Conservation (phyloP, 805 yeast genomes). For the Wickerhamiella cacticola region DNA sequence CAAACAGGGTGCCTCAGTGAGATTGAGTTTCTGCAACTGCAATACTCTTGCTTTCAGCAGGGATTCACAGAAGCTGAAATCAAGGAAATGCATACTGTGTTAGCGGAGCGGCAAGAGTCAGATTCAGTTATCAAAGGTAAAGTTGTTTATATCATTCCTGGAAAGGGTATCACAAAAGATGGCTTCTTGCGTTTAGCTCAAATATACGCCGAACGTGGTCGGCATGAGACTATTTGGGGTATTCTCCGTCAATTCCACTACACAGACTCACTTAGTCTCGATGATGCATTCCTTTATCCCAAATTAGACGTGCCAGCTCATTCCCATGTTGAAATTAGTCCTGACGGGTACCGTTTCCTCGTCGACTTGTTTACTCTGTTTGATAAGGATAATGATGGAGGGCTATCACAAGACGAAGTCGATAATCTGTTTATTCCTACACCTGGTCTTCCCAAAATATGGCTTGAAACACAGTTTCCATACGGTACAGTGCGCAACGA, state of each 20-base stretch:
- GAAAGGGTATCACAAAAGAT: constrained; percentile 49
- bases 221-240: constrained; percentile 98
- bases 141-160: constrained; percentile 14
- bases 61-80: constrained; percentile 33
- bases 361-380: constrained; percentile 81
- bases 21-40: constrained; percentile 57
- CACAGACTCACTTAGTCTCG: constrained; percentile 79
- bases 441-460: constrained; percentile 79
- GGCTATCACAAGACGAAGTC: constrained; percentile 65
- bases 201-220: constrained; percentile 75
- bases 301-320: constrained; percentile 57
- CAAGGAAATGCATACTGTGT: constrained; percentile 31
- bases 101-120: constrained; percentile 28
- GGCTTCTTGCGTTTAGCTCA: constrained; percentile 73
- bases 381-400: constrained; percentile 96
- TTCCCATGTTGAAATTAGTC: constrained; percentile 82
- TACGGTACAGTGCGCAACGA: constrained; percentile 80
- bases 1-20: constrained; percentile 76
- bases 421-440: constrained; percentile 67
- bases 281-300: constrained; percentile 71
- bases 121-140: constrained; percentile 13
- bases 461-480: constrained; percentile 83
- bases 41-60: constrained; percentile 61
- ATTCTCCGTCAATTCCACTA: constrained; percentile 78
- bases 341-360: constrained; percentile 79